Conservation (phyloP, 768 basidiomycete genomes). For the Tephrocybe rancida region DNA sequence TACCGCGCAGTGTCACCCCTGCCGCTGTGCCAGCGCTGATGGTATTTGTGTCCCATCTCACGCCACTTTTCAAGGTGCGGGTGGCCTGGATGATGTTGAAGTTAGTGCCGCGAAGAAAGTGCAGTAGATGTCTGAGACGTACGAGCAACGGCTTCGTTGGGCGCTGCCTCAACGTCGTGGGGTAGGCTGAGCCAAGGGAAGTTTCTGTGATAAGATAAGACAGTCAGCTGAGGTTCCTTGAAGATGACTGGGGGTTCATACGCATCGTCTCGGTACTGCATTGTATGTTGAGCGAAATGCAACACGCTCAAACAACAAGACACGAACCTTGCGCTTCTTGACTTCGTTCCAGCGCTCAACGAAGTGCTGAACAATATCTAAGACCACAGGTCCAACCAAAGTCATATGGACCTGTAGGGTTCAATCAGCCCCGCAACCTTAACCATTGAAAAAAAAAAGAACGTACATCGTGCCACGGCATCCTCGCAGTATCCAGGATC, state of each 20-base stretch:
- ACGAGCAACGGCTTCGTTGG: constrained; percentile 70
- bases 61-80: constrained; percentile 70
- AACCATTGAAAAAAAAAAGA: background rate
- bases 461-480: constrained; percentile 97
- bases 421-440: background rate
- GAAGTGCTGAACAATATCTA: constrained; percentile 94
- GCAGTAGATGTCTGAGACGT: constrained; percentile 7
- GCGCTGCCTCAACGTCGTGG: constrained; percentile 61
- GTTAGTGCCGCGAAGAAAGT: background rate
- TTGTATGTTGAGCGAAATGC: background rate
- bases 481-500: constrained; percentile 67
- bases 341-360: constrained; percentile 91
- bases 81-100: constrained; percentile 41
- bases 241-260: constrained; percentile 29
- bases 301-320: no score
- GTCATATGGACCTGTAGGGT: constrained; percentile 78
- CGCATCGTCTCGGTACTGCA: constrained; percentile 52
- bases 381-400: constrained; percentile 74
- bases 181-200: constrained; percentile 80
- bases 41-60: constrained; percentile 57
- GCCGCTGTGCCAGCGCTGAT: constrained; percentile 63
- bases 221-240: background rate
- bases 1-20: constrained; percentile 13
- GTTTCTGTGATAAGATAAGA: constrained; percentile 33
- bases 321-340: constrained; percentile 74